Evolutionary conservation across 495 filamentous ascomycete species (phyloP).

Genomic region (Clavariopsis aquatica): DNA sequence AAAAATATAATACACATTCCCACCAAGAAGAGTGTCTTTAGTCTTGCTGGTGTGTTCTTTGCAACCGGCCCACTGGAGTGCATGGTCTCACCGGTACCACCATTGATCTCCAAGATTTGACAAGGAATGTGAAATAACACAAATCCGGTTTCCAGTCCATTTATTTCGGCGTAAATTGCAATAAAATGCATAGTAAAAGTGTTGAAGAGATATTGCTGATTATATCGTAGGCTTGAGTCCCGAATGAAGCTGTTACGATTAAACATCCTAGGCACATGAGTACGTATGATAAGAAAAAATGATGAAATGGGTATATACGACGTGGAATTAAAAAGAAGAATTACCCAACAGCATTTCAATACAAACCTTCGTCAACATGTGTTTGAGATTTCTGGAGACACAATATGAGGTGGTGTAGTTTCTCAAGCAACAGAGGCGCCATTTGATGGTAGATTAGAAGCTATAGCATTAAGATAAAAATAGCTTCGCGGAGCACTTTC

Average conservation of each 20-base stretch:
- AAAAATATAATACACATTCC: slow-evolving; percentile 34
- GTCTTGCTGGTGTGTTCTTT: slow-evolving; percentile 47
- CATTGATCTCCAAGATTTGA: slow-evolving; percentile 56
- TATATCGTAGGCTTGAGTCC: slow-evolving; percentile 20
- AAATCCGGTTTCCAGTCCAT: slow-evolving; percentile 45
- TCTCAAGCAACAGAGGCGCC: too few relatives aligned
- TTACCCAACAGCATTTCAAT: slow-evolving; percentile 27
- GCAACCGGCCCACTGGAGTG: slow-evolving; percentile 45
- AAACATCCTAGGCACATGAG: slow-evolving; percentile 16
- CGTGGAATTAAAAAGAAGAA: neutral
- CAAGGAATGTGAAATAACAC: slow-evolving; percentile 43
- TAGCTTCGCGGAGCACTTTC: too few relatives aligned
- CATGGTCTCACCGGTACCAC: slow-evolving; percentile 48
- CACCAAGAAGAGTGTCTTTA: slow-evolving; percentile 42
- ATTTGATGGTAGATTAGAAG: too few relatives aligned
- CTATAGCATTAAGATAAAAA: neutral
- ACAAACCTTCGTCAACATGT: slow-evolving; percentile 29
- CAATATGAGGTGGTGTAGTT: too few relatives aligned
- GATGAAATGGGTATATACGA: neutral
- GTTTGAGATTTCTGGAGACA: slow-evolving; percentile 6
- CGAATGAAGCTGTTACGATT: slow-evolving; percentile 30
- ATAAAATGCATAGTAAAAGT: slow-evolving; percentile 23
- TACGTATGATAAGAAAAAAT: neutral
- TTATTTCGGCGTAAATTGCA: slow-evolving; percentile 31
- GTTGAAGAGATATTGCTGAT: slow-evolving; percentile 15